Conservation (phyloP, 805 yeast species). For the Sungouiozyma intestinalis region DNA sequence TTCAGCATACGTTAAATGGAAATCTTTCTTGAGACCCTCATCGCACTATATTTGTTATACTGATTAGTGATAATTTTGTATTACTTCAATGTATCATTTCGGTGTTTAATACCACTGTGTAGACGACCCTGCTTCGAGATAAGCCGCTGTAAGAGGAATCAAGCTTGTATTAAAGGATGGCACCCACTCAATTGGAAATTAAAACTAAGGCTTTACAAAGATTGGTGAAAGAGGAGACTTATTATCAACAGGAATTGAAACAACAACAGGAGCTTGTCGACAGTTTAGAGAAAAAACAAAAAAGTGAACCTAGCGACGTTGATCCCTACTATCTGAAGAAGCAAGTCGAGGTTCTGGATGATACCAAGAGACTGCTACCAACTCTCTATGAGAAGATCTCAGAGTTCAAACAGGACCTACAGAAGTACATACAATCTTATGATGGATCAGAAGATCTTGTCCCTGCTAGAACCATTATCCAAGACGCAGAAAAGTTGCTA, state of each 20-base stretch:
- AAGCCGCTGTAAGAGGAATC: too few relatives aligned
- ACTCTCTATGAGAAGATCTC: slow-evolving; percentile 35
- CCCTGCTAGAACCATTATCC: slow-evolving; percentile 20
- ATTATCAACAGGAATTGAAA: slow-evolving; percentile 48
- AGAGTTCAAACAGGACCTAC: slow-evolving; percentile 32
- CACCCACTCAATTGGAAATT: slow-evolving; percentile 63
- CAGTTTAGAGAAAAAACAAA: slow-evolving; percentile 32
- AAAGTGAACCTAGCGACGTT: slow-evolving; percentile 17
- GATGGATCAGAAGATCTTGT: slow-evolving; percentile 28
- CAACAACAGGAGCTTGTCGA: slow-evolving; percentile 44
- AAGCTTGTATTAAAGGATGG: slow-evolving; percentile 32
- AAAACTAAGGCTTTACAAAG: slow-evolving; percentile 61
- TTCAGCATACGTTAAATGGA: too few relatives aligned
- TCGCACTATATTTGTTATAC: too few relatives aligned
- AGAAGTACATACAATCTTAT: slow-evolving; percentile 30
- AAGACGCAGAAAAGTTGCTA: slow-evolving; percentile 20
- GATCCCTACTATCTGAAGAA: slow-evolving; percentile 61
- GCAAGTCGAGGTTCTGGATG: slow-evolving; percentile 42
- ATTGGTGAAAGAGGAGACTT: slow-evolving; percentile 52
- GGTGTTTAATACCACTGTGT: too few relatives aligned
- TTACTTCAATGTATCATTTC: too few relatives aligned
- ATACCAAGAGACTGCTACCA: slow-evolving; percentile 44
- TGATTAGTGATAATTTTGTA: too few relatives aligned
- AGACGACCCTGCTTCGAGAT: too few relatives aligned
- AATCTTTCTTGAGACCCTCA: too few relatives aligned